Base-by-base conservation (phyloP, 2,329 filamentous ascomycete species). In the Thermothelomyces thermophilus region DNA sequence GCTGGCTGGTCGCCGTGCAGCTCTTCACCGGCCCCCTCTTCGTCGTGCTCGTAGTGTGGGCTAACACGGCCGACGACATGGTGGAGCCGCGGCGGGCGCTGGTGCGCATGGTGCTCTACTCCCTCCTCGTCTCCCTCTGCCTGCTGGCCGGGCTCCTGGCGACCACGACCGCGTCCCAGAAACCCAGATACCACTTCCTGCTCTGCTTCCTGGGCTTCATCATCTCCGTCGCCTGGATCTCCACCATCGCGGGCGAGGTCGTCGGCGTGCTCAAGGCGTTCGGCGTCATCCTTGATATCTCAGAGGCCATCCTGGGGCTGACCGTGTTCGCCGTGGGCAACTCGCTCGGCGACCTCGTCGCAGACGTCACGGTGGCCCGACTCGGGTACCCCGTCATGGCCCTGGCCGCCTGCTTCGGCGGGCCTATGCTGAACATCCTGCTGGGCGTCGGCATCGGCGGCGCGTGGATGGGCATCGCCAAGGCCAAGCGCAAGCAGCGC, bases 321-420 rank as follows among this genome's bases (percentile, higher is more conserved):
- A 98, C 93, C 14, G 84, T 98, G 48, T 98, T 98, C 66, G 93
- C 93, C 2, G 89, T 96, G 30, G 93, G 93, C 24, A 98, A 98
- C 68, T 95, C 88, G 8, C 76, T 97, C 8, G 91, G 93, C 33
- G 93, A 98, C 62, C 75, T 98, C 14, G 89, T 98, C 9, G 91
- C 93, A 14, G 87, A 98, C 64, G 87, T 97, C 47, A 98, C 93
- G 0, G 87, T 98, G 33, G 93, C 93, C 3, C 82, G 88, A 30
- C 80, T 98, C 2, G 93, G 93, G 2, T 96, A 90, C 67, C 93
- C 93, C 0, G 90, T 98, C 55, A 98, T 98, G 93, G 93, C 93
- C 34, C 62, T 85, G 74, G 90, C 87, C 30, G 93, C 93, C 4
- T 98, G 93, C 65, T 96, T 98, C 65, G 93, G 93, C n/a, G 94